phyloP scores from a whole-genome alignment of 768 basidiomycete genomes.

The Jaapia argillacea region DNA sequence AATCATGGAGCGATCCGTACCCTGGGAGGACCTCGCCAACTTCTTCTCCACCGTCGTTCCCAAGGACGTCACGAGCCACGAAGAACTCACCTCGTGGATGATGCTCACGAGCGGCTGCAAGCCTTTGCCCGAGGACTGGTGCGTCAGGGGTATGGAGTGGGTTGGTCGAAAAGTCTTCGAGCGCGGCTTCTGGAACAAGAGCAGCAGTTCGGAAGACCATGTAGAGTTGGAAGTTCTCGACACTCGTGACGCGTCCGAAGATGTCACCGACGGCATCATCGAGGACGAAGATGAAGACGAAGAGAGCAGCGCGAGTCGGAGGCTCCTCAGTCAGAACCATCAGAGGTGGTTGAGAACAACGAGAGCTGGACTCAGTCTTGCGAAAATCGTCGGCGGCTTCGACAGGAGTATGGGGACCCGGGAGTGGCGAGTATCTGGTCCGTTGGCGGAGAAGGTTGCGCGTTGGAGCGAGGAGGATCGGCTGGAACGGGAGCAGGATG shows the following conservation, averaged over 20 bases:
- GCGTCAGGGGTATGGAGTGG: constrained; percentile 95
- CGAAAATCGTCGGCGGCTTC: constrained; percentile 68
- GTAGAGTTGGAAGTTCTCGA: constrained; percentile 77
- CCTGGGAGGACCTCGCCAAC: constrained; percentile 67
- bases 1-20: constrained; percentile 67
- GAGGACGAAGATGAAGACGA: constrained; percentile 66
- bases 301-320: constrained; percentile 20
- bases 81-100: constrained; percentile 38
- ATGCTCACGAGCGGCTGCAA: constrained; percentile 63
- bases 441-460: constrained; percentile 56
- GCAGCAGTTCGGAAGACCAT: constrained; percentile 45
- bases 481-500: constrained; percentile 58
- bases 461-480: constrained; percentile 64
- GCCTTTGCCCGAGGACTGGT: constrained; percentile 89
- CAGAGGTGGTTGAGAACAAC: constrained; percentile 69
- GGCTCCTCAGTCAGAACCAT: constrained; percentile 28
- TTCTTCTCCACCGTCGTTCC: constrained; percentile 58
- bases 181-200: constrained; percentile 84
- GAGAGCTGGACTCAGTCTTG: constrained; percentile 59
- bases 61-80: constrained; percentile 28
- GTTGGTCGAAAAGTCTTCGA: constrained; percentile 84
- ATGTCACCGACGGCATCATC: constrained; percentile 64
- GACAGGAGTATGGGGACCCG: constrained; percentile 48
- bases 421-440: constrained; percentile 55
- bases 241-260: constrained; percentile 41